These are phyloP conservation scores for Trichoderma brevicompactum DNA, from an alignment of 2,329 filamentous ascomycete species.

Conservation along the genomic window DNA sequence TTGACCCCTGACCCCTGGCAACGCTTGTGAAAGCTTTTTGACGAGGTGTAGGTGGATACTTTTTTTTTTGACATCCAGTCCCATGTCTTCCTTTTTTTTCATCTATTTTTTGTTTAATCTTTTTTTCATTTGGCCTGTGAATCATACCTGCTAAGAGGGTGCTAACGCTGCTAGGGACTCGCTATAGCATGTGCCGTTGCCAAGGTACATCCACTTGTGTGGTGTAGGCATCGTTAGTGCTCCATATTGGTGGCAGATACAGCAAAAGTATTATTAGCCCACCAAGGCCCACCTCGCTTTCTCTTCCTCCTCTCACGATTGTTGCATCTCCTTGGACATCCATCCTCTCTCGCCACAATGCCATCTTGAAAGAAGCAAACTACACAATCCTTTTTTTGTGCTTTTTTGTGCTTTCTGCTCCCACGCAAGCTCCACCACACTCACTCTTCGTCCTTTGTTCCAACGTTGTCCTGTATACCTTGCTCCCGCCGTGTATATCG, in stretches of 20 bases:
- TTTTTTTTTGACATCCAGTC: constrained; percentile 12
- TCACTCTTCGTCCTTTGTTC: background rate
- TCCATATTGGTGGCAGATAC: background rate
- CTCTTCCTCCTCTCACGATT: background rate
- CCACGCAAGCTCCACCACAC: background rate
- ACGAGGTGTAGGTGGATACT: constrained; percentile 3
- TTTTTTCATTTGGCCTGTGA: constrained; percentile 1
- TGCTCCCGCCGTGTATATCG: no score
- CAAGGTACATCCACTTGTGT: background rate
- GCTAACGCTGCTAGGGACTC: no score
- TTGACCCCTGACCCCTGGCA: constrained; percentile 21
- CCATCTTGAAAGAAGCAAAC: constrained; percentile 5
- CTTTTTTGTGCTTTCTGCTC: constrained; percentile 1
- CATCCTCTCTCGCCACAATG: constrained; percentile 7
- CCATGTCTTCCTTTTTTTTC: background rate
- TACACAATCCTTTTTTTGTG: constrained; percentile 9
- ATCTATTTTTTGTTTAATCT: background rate
- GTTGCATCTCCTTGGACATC: background rate
- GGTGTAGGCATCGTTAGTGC: background rate
- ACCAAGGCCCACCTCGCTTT: background rate
- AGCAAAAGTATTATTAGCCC: constrained; percentile 1
- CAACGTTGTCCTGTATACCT: no score
- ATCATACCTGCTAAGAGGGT: background rate
- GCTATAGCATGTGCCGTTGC: background rate
- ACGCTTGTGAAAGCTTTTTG: constrained; percentile 24